Evolutionary conservation across 2,329 filamentous ascomycete genomes (phyloP).

Genomic region (Neurospora sp.): DNA sequence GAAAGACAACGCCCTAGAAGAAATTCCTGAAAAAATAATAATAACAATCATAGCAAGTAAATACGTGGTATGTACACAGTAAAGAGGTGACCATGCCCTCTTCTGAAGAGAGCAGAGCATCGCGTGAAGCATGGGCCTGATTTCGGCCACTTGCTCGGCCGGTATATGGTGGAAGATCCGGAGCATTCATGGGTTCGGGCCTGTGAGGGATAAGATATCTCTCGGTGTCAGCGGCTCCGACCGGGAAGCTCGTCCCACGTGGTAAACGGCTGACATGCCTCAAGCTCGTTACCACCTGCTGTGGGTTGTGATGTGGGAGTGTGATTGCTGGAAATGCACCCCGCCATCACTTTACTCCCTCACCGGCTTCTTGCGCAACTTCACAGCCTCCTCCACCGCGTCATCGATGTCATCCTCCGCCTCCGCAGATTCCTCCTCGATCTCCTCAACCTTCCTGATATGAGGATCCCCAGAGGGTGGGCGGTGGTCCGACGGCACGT

Average conservation of each 20-base stretch:
- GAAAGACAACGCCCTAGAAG: neutral
- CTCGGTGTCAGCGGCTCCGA: neutral
- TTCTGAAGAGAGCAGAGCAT: neutral
- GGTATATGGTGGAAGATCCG: neutral
- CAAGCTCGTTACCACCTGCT: neutral
- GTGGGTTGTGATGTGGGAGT: neutral
- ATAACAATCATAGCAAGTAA: neutral
- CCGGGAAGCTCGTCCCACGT: neutral
- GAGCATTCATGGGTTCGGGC: neutral
- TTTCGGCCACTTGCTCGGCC: neutral
- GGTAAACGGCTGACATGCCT: neutral
- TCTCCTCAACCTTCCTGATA: conserved; percentile 42
- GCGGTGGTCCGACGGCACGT: conserved; percentile 36
- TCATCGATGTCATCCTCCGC: conserved; percentile 19
- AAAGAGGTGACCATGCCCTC: neutral
- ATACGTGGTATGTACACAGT: neutral
- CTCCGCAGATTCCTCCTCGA: conserved; percentile 38
- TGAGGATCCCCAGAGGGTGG: conserved; percentile 24
- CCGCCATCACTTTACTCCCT: neutral
- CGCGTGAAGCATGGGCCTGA: neutral
- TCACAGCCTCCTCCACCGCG: conserved; percentile 9
- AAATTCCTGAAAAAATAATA: neutral
- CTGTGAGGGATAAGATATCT: neutral
- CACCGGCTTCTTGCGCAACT: neutral
- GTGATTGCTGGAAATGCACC: neutral